Percentiles rank a stretch among this genome's conserved stretches.
These are phyloP conservation scores for Madurella mycetomatis DNA, from an alignment of 2,329 filamentous ascomycete species.

Conservation along the genomic window DNA sequence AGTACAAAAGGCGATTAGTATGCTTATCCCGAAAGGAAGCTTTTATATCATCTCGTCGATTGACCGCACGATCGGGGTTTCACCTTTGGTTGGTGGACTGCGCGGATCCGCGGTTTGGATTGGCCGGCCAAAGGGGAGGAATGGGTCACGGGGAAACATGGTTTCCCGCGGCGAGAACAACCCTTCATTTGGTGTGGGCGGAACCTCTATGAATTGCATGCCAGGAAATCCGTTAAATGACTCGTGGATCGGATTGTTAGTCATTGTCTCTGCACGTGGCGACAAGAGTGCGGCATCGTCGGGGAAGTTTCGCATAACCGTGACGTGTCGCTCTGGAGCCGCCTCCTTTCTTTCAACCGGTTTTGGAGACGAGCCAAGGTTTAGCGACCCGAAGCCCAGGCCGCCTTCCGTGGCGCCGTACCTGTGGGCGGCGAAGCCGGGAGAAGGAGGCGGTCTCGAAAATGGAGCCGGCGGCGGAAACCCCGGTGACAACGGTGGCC, in stretches of 20 bases:
- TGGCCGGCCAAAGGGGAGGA: slow-evolving; percentile 49
- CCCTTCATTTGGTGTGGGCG: slow-evolving; percentile 48
- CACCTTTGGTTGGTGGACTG: slow-evolving; percentile 69
- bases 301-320: slow-evolving; percentile 33
- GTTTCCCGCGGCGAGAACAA: slow-evolving; percentile 51
- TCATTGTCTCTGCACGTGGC: slow-evolving; percentile 69
- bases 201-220: slow-evolving; percentile 50
- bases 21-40: background rate
- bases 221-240: slow-evolving; percentile 40
- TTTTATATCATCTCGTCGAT: slow-evolving; percentile 70
- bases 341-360: slow-evolving; percentile 6
- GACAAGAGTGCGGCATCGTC: slow-evolving; percentile 61
- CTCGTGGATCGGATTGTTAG: slow-evolving; percentile 59
- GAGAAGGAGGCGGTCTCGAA: slow-evolving; percentile 40
- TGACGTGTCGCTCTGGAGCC: slow-evolving; percentile 33
- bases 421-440: slow-evolving; percentile 41
- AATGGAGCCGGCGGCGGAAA: slow-evolving; percentile 28
- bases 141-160: slow-evolving; percentile 51
- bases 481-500: slow-evolving; percentile 28
- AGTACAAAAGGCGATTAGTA: background rate
- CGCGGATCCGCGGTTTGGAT: slow-evolving; percentile 59
- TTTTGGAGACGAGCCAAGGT: slow-evolving; percentile 18
- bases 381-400: slow-evolving; percentile 29
- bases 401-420: slow-evolving; percentile 30
- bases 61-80: slow-evolving; percentile 69